Conservation (phyloP, 164 flowering plant genomes). For the Annona squamosa region DNA sequence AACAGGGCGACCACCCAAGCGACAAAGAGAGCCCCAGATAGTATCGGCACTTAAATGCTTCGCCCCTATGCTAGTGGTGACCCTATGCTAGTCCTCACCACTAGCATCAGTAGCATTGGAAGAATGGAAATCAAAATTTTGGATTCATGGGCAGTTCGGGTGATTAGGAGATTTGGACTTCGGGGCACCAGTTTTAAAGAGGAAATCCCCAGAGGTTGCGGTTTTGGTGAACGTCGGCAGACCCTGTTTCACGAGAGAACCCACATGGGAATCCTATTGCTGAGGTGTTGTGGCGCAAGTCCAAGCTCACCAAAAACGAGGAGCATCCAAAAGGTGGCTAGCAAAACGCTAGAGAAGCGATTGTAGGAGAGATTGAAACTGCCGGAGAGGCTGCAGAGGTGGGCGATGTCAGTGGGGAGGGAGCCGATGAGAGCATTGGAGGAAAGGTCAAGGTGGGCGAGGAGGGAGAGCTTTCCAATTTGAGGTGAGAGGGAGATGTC, state of each 20-base stretch:
- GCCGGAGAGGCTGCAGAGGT: conserved; percentile 43
- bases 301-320: conserved; percentile 62
- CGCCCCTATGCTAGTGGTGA: conserved; percentile 13
- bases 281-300: conserved; percentile 62
- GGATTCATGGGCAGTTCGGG: conserved; percentile 25
- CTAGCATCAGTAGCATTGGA: neutral
- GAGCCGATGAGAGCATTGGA: conserved; percentile 66
- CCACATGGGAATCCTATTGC: conserved; percentile 71
- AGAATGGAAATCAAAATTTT: conserved; percentile 6
- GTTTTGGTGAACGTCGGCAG: conserved; percentile 89
- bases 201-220: conserved; percentile 90
- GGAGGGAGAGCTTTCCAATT: conserved; percentile 31
- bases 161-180: conserved; percentile 28
- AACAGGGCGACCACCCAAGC: conserved; percentile 43
- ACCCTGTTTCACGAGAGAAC: conserved; percentile 80
- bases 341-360: conserved; percentile 59
- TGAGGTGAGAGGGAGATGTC: conserved; percentile 33
- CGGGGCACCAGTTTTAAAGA: conserved; percentile 44
- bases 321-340: conserved; percentile 53
- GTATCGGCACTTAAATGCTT: conserved; percentile 34
- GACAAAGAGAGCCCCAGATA: conserved; percentile 45
- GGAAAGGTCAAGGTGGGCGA: conserved; percentile 57
- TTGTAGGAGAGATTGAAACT: conserved; percentile 70
- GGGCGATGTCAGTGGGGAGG: conserved; percentile 40
- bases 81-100: conserved; percentile 1